A percentile compares a stretch with the other conserved stretches of the same genome.
phyloP scores from a whole-genome alignment of 2,329 filamentous ascomycete genomes.

The Fusarium annulatum region DNA sequence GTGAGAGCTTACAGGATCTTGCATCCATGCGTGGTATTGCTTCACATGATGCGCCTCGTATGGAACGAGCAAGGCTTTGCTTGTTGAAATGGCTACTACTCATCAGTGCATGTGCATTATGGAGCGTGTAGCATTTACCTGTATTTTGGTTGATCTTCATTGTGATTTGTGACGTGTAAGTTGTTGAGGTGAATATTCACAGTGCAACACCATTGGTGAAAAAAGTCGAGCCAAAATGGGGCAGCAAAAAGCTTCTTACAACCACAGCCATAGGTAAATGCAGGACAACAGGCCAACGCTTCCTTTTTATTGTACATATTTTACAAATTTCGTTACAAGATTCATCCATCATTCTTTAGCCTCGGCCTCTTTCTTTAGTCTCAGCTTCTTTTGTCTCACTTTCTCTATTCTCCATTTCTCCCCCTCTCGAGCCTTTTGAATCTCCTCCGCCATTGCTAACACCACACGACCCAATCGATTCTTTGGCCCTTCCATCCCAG shows the following conservation, averaged over 20 bases:
- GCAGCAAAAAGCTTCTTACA: background rate
- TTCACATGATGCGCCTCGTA: slow-evolving; percentile 85
- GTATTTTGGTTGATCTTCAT: slow-evolving; percentile 61
- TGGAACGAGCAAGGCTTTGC: slow-evolving; percentile 79
- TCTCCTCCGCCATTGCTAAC: slow-evolving; percentile 46
- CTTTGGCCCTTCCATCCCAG: slow-evolving; percentile 34
- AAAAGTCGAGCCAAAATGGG: slow-evolving; percentile 24
- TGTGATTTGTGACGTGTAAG: slow-evolving; percentile 24
- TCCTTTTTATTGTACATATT: slow-evolving; percentile 31
- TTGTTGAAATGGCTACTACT: slow-evolving; percentile 71
- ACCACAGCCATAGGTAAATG: background rate
- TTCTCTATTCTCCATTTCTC: too few species aligned
- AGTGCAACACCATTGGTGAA: slow-evolving; percentile 20
- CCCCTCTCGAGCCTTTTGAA: slow-evolving; percentile 15
- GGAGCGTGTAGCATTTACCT: slow-evolving; percentile 47
- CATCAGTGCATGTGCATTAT: background rate
- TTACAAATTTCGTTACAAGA: slow-evolving; percentile 13
- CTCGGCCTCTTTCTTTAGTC: background rate
- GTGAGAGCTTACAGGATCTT: slow-evolving; percentile 69
- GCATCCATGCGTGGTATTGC: slow-evolving; percentile 92
- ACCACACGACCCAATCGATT: slow-evolving; percentile 46
- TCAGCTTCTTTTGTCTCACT: background rate
- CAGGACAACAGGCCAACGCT: background rate
- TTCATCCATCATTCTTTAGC: slow-evolving; percentile 5
- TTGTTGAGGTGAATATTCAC: slow-evolving; percentile 17